These are phyloP conservation scores for Lachancea kluyveri DNA, from an alignment of 805 yeast species.

Conservation along the genomic window DNA sequence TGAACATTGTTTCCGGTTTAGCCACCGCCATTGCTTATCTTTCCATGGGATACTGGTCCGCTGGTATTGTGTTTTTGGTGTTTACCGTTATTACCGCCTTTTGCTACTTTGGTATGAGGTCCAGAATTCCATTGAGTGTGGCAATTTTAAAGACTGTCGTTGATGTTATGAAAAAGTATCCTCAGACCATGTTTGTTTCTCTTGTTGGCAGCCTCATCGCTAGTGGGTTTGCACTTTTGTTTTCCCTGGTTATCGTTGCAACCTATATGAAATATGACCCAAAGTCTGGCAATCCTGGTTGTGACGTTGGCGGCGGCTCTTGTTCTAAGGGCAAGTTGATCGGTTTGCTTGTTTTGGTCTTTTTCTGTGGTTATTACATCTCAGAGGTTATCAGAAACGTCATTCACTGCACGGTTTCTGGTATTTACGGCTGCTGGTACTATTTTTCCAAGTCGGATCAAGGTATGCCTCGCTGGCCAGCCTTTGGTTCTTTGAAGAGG, in stretches of 20 bases:
- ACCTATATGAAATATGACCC: conserved; percentile 75
- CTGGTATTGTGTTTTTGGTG: conserved; percentile 67
- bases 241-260: conserved; percentile 63
- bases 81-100: conserved; percentile 60
- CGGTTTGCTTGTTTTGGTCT: conserved; percentile 64
- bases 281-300: conserved; percentile 43
- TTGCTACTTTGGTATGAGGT: conserved; percentile 67
- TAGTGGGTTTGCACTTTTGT: conserved; percentile 59
- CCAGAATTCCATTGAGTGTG: conserved; percentile 69
- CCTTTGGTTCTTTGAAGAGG: conserved; percentile 71
- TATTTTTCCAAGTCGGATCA: conserved; percentile 69
- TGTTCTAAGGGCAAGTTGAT: conserved; percentile 56
- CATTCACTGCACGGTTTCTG: conserved; percentile 75
- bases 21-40: conserved; percentile 76
- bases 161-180: conserved; percentile 67
- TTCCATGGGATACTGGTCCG: conserved; percentile 63
- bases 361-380: conserved; percentile 78
- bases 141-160: conserved; percentile 65
- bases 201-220: conserved; percentile 52
- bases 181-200: conserved; percentile 60
- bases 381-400: conserved; percentile 78
- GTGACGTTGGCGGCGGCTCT: conserved; percentile 44
- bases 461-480: conserved; percentile 75
- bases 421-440: conserved; percentile 89
- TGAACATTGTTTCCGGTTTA: conserved; percentile 61